phyloP scores from a whole-genome alignment of 495 filamentous ascomycete species.

The Lophiotrema nucula region DNA sequence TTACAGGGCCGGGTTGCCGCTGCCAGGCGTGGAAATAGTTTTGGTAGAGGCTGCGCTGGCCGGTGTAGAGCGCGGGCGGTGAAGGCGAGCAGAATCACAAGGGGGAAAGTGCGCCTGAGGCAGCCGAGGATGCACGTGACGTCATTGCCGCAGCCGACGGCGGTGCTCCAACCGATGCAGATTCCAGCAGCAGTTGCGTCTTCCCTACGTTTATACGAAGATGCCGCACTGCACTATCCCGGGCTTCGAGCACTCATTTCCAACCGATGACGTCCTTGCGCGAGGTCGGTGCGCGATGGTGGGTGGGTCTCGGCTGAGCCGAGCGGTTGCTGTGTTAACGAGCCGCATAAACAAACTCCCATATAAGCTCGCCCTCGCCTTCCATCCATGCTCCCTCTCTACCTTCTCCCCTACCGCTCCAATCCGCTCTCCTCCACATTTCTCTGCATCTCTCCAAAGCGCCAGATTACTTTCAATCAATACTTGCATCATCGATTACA shows the following conservation, averaged over 20 bases:
- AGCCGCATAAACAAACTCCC: constrained; percentile 25
- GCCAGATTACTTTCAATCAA: constrained; percentile 42
- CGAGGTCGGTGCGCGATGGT: too few species aligned
- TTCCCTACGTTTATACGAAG: too few species aligned
- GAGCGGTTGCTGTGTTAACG: constrained; percentile 19
- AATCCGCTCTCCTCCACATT: constrained; percentile 27
- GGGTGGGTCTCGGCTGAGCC: not conserved
- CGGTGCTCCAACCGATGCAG: not conserved
- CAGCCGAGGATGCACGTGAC: constrained; percentile 3
- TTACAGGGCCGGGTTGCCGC: not conserved
- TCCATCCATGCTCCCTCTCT: constrained; percentile 22
- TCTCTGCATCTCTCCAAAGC: constrained; percentile 33
- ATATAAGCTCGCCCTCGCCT: constrained; percentile 20
- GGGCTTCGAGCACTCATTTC: too few species aligned
- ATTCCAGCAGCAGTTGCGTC: too few species aligned
- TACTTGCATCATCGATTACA: constrained; percentile 35
- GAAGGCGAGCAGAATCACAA: constrained; percentile 9
- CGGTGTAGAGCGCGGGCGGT: not conserved
- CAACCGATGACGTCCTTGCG: too few species aligned
- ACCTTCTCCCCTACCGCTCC: constrained; percentile 21
- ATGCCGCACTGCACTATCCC: too few species aligned
- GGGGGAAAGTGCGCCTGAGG: not conserved
- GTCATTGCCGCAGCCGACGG: not conserved
- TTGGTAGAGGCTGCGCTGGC: constrained; percentile 19
- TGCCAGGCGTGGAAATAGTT: constrained; percentile 1